Conservation (phyloP, 1,284 basidiomycete genomes). For the Sphaerobolus stellatus region DNA sequence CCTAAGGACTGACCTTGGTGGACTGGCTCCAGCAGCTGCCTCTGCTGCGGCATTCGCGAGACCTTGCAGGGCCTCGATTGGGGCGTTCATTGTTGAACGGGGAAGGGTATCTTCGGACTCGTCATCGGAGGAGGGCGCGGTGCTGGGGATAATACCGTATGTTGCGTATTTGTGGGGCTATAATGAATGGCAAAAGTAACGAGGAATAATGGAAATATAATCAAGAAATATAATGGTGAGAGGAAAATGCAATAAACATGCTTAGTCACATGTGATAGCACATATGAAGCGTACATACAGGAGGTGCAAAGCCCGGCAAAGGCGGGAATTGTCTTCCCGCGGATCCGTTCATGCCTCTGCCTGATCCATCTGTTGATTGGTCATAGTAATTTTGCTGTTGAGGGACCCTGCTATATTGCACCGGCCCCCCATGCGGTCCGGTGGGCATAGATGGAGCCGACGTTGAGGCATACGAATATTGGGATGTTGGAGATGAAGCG, state of each 20-base stretch:
- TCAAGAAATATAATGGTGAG: constrained; percentile 10
- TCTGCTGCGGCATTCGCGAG: constrained; percentile 92
- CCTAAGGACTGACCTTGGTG: constrained; percentile 47
- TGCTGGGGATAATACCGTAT: constrained; percentile 83
- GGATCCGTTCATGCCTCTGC: constrained; percentile 8
- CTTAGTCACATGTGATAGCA: too few species aligned
- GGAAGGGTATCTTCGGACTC: constrained; percentile 85
- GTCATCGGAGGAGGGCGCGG: constrained; percentile 81
- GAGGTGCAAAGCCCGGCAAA: constrained; percentile 85
- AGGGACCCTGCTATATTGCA: too few species aligned
- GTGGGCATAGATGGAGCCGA: too few species aligned
- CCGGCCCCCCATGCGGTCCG: too few species aligned
- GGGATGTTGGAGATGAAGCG: constrained; percentile 26
- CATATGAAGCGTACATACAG: too few species aligned
- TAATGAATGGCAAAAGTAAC: constrained; percentile 3
- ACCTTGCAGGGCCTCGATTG: constrained; percentile 90
- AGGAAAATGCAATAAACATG: too few species aligned
- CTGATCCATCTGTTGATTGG: too few species aligned
- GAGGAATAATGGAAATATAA: constrained; percentile 21
- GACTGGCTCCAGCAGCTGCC: constrained; percentile 66
- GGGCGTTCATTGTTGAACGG: constrained; percentile 78
- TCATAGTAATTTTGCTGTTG: too few species aligned
- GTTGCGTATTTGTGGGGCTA: constrained; percentile 88
- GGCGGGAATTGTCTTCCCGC: constrained; percentile 73
- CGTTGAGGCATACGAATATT: too few species aligned